phyloP scores from a whole-genome alignment of 2,329 filamentous ascomycete genomes.

The Macroventuria anomochaeta region DNA sequence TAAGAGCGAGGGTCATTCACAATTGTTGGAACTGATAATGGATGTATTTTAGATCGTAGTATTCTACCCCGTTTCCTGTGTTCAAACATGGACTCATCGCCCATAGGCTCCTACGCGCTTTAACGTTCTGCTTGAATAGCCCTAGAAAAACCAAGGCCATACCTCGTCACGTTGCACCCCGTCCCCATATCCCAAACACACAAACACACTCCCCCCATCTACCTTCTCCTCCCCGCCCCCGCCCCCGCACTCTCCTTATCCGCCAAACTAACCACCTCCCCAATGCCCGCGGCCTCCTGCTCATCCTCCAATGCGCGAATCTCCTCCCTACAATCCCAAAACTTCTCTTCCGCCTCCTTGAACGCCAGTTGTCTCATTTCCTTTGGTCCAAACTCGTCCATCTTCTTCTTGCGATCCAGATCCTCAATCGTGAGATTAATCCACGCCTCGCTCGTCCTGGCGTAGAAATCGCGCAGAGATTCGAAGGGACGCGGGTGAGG shows the following conservation, averaged over 20 bases:
- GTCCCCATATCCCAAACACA: too few species aligned
- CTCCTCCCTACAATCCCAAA: conserved; percentile 98
- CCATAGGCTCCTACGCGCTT: too few species aligned
- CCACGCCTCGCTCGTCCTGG: conserved; percentile 86
- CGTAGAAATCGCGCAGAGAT: conserved; percentile 88
- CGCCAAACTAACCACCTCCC: conserved; percentile 87
- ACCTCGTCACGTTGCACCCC: too few species aligned
- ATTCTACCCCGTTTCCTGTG: too few species aligned
- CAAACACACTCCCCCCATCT: conserved; percentile 7
- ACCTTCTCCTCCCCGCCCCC: conserved; percentile 44
- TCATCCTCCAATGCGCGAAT: conserved; percentile 91
- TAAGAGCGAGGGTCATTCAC: too few species aligned
- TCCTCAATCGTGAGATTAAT: conserved; percentile 83
- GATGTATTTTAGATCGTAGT: too few species aligned
- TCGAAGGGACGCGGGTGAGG: conserved; percentile 87
- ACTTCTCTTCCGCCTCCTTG: conserved; percentile 90
- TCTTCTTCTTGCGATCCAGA: conserved; percentile 65
- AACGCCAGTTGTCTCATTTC: conserved; percentile 93
- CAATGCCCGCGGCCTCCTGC: conserved; percentile 92
- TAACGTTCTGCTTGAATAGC: too few species aligned
- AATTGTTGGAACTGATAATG: too few species aligned
- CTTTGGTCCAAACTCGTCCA: conserved; percentile 64
- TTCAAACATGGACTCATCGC: too few species aligned
- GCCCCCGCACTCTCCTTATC: conserved; percentile 64
- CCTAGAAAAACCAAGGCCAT: too few species aligned